Percentiles rank a stretch among this genome's conserved stretches.
These are phyloP conservation scores for Exserohilum rostratum DNA, from an alignment of 2,329 filamentous ascomycete genomes.

Conservation along the genomic window DNA sequence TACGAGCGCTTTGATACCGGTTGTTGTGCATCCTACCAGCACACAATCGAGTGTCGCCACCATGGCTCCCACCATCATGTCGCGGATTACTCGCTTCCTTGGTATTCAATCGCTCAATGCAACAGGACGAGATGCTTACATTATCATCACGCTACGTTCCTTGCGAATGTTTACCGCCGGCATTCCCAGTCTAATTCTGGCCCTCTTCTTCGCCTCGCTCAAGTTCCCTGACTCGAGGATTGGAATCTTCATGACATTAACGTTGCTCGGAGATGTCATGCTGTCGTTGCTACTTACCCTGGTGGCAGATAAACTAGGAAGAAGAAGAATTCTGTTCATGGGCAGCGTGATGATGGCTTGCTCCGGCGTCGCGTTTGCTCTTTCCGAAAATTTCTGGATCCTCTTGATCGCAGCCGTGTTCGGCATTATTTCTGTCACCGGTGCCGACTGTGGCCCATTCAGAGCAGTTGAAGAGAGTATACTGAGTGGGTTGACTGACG, in stretches of 20 bases:
- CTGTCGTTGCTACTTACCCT: slow-evolving; percentile 47
- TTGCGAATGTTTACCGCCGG: slow-evolving; percentile 47
- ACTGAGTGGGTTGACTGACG: slow-evolving; percentile 45
- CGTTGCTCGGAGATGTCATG: slow-evolving; percentile 48
- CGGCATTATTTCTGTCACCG: slow-evolving; percentile 48
- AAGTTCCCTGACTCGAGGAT: slow-evolving; percentile 45
- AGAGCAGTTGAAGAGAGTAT: slow-evolving; percentile 46
- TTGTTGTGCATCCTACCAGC: background rate
- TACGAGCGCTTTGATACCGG: background rate
- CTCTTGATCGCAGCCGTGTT: slow-evolving; percentile 46
- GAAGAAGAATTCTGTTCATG: slow-evolving; percentile 43
- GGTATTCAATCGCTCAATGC: slow-evolving; percentile 40
- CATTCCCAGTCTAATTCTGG: slow-evolving; percentile 47
- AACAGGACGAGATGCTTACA: slow-evolving; percentile 46
- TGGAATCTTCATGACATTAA: slow-evolving; percentile 51
- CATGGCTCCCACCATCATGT: slow-evolving; percentile 27
- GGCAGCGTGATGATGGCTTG: slow-evolving; percentile 47
- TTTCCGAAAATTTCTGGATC: slow-evolving; percentile 47
- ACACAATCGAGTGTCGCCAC: background rate
- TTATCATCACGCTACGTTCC: slow-evolving; percentile 51
- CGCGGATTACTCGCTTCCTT: slow-evolving; percentile 36
- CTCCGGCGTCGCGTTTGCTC: slow-evolving; percentile 44
- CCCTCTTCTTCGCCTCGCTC: slow-evolving; percentile 47
- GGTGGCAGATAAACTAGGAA: slow-evolving; percentile 47
- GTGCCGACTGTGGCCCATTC: slow-evolving; percentile 45